Evolutionary conservation across 805 yeast genomes (phyloP).

Genomic region (Candida chauliodis): DNA sequence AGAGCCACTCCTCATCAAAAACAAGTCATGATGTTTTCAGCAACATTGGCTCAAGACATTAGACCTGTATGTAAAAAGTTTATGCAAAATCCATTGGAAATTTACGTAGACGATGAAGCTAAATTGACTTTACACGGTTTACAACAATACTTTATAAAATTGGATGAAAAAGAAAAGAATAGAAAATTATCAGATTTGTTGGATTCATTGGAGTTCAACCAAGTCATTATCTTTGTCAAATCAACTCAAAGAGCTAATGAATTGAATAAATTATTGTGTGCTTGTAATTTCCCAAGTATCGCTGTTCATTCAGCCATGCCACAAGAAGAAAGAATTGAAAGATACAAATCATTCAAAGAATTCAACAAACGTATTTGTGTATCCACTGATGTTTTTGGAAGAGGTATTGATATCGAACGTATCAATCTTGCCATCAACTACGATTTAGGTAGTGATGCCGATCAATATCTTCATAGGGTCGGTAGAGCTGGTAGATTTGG

Average conservation of each 20-base stretch:
- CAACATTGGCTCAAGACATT: slow-evolving; percentile 89
- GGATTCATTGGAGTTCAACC: slow-evolving; percentile 94
- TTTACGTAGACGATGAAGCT: slow-evolving; percentile 96
- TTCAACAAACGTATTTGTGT: slow-evolving; percentile 98
- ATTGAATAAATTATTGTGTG: slow-evolving; percentile 81
- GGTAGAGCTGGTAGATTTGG: slow-evolving; percentile 99
- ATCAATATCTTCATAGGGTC: slow-evolving; percentile 97
- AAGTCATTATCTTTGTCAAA: slow-evolving; percentile 93
- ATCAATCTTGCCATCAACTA: slow-evolving; percentile 96
- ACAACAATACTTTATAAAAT: slow-evolving; percentile 91
- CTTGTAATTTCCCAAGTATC: slow-evolving; percentile 94
- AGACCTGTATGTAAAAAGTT: slow-evolving; percentile 97
- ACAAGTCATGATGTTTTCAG: slow-evolving; percentile 99
- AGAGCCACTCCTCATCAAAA: slow-evolving; percentile 97
- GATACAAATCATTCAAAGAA: slow-evolving; percentile 94
- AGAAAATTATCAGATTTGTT: slow-evolving; percentile 86
- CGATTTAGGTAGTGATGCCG: slow-evolving; percentile 94
- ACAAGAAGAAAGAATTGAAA: slow-evolving; percentile 96
- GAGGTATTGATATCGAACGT: slow-evolving; percentile 99
- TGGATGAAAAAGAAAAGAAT: slow-evolving; percentile 90
- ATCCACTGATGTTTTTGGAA: slow-evolving; percentile 96
- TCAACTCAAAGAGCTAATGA: slow-evolving; percentile 90
- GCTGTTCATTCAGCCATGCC: slow-evolving; percentile 94
- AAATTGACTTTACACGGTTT: slow-evolving; percentile 96
- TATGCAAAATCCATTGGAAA: slow-evolving; percentile 96